A percentile compares a stretch with the other conserved stretches of the same genome.
These are phyloP conservation scores for Lentinula aciculospora DNA, from an alignment of 768 basidiomycete genomes.

Conservation along the genomic window DNA sequence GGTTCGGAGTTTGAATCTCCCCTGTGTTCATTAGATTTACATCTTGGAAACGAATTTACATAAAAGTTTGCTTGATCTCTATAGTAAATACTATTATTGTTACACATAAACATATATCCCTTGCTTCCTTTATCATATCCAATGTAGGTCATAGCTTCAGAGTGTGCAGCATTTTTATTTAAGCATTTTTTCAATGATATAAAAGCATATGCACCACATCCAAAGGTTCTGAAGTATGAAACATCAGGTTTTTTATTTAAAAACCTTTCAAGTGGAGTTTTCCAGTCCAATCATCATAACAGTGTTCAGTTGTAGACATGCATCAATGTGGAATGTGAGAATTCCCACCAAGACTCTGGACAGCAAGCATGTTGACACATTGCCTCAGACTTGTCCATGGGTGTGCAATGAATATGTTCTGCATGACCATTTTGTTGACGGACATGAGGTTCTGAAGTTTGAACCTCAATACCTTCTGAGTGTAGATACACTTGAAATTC, in stretches of 20 bases:
- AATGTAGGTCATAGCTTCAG: too few species aligned
- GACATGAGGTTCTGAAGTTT: background rate
- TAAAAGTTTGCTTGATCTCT: too few species aligned
- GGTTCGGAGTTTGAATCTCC: too few species aligned
- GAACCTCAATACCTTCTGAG: background rate
- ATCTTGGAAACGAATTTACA: too few species aligned
- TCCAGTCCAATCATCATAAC: background rate
- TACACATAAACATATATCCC: too few species aligned
- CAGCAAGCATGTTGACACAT: background rate
- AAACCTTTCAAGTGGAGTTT: background rate
- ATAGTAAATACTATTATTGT: background rate
- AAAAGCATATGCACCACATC: background rate
- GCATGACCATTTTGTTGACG: conserved; percentile 1
- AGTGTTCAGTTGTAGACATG: background rate
- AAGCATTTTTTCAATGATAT: too few species aligned
- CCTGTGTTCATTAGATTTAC: too few species aligned
- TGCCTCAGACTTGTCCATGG: background rate
- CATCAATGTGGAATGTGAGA: background rate
- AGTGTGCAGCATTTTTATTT: too few species aligned
- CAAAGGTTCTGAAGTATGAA: background rate
- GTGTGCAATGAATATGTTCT: background rate
- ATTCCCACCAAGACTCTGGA: background rate
- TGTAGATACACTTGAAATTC: background rate
- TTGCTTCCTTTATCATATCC: too few species aligned
- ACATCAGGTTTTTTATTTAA: background rate